Base-by-base conservation (phyloP, 495 filamentous ascomycete genomes). In the Beverwykella pulmonaria region DNA sequence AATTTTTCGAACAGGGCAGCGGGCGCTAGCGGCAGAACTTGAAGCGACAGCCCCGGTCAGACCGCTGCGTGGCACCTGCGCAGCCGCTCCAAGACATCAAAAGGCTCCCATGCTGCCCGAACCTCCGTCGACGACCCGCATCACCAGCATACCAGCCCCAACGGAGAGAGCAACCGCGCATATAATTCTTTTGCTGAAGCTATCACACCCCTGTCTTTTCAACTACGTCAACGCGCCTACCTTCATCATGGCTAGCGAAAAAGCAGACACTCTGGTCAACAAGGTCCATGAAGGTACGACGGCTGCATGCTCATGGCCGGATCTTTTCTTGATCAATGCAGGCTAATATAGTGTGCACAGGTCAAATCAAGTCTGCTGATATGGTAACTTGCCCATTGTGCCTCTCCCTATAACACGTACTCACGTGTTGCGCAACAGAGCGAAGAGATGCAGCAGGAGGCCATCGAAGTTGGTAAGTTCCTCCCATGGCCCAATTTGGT, bases 371-470 rank as follows among this genome's bases (percentile, higher is more conserved):
- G 82, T 96, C 92, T 58, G 93, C 91, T 54, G 94, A 98, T 71
- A 98, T 98, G 94, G 94, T 98, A 85, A 48, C 56, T 41, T 22
- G 19, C 36, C 30, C 10, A 36, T 44, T 17, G 27, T 14, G 23
- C 34, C n/a, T 15, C 52, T 57, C 7, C 22, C 22, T 26, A 23
- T 39, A 5, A 32, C 15, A 44, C 27, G 46, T 15, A 32, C 69
- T 61, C 50, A 67, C 50, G 12, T 2, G 1, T 25, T 26, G 54
- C 30, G 17, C 54, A 7, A 68, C 50, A 97, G 94, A 92, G 87
- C 62, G 94, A 98, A 68, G 93, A 97, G 64, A 96, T 98, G 95
- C 91, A 96, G 73, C 87, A 90, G 71, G 92, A 96, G 77, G 92
- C 88, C 27, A 87, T 98, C 68, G 92, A 96, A 81, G 87, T 97